Conservation (phyloP, 2,329 filamentous ascomycete genomes). For the Emmonsiellopsis sp. region DNA sequence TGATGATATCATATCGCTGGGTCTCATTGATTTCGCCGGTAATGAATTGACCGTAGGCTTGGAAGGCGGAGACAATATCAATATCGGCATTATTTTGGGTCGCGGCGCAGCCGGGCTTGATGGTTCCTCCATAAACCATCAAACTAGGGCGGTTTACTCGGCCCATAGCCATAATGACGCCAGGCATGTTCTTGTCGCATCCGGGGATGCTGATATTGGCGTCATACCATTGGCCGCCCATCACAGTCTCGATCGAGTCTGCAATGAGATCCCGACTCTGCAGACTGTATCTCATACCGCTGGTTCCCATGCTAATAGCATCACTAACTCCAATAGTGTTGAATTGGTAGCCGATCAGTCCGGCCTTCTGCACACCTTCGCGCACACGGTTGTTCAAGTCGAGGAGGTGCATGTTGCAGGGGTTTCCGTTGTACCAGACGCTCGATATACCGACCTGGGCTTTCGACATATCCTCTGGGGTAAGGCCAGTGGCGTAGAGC, state of each 20-base stretch:
- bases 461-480: constrained; percentile 83
- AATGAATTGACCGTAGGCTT: constrained; percentile 93
- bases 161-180: constrained; percentile 86
- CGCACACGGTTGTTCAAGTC: constrained; percentile 74
- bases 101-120: constrained; percentile 77
- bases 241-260: constrained; percentile 97
- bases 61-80: constrained; percentile 95
- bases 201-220: constrained; percentile 93
- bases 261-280: constrained; percentile 95
- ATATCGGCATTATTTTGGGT: constrained; percentile 65
- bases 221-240: constrained; percentile 98
- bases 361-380: constrained; percentile 62
- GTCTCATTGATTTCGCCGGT: constrained; percentile 84
- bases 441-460: constrained; percentile 96
- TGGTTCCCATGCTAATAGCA: constrained; percentile 96
- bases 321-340: constrained; percentile 98
- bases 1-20: constrained; percentile 87
- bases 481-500: constrained; percentile 90
- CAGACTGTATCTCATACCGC: constrained; percentile 89
- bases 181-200: constrained; percentile 99
- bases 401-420: constrained; percentile 98
- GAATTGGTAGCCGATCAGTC: constrained; percentile 90
- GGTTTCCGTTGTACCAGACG: constrained; percentile 96
- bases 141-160: constrained; percentile 86
- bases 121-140: constrained; percentile 97